Conservation (phyloP, 2,329 filamentous ascomycete species). For the Zymoseptoria brevis region DNA sequence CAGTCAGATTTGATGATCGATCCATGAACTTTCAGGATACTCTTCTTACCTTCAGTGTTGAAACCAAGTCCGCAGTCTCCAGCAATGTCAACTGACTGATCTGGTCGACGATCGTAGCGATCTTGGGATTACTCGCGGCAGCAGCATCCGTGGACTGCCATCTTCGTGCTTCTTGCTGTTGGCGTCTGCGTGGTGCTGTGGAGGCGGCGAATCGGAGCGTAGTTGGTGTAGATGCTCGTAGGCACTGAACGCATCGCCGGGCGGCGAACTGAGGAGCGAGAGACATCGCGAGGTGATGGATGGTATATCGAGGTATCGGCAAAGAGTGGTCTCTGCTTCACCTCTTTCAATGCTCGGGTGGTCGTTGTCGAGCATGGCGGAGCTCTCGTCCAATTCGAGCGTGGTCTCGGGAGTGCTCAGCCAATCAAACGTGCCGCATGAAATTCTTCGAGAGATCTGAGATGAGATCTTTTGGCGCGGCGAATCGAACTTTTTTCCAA, state of each 20-base stretch:
- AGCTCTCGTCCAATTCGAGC: neutral
- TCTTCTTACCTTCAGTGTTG: constrained; percentile 74
- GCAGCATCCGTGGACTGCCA: constrained; percentile 76
- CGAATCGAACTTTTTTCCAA: constrained; percentile 5
- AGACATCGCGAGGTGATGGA: constrained; percentile 32
- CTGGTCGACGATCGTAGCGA: constrained; percentile 89
- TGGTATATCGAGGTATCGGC: neutral
- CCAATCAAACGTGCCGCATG: neutral
- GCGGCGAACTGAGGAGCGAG: constrained; percentile 37
- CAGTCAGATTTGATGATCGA: constrained; percentile 1
- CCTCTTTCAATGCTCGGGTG: constrained; percentile 5
- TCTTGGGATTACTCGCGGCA: constrained; percentile 55
- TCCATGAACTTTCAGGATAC: neutral
- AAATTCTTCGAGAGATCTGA: neutral
- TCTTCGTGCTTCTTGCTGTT: constrained; percentile 50
- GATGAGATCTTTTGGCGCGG: neutral
- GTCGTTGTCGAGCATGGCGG: neutral
- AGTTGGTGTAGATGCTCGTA: constrained; percentile 20
- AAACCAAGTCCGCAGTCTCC: constrained; percentile 93
- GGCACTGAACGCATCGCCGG: constrained; percentile 36
- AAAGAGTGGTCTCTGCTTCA: neutral
- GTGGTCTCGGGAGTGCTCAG: neutral
- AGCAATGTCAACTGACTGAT: constrained; percentile 96
- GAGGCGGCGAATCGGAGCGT: constrained; percentile 21
- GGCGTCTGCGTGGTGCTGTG: constrained; percentile 13